phyloP scores from a whole-genome alignment of 805 yeast genomes.

The Lipomyces sp. region DNA sequence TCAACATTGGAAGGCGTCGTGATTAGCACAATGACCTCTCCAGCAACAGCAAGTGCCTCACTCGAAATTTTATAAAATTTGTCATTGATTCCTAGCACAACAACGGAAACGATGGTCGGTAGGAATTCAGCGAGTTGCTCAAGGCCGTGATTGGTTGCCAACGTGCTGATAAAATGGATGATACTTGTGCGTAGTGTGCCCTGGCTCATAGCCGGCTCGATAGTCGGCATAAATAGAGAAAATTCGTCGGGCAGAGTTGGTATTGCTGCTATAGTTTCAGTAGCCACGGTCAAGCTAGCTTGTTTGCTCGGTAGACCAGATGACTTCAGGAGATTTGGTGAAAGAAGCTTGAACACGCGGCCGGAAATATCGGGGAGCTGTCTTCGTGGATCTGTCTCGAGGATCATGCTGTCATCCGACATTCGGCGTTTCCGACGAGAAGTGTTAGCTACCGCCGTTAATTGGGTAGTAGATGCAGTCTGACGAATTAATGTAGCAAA shows the following conservation, averaged over 20 bases:
- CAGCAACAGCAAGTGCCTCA: conserved; percentile 46
- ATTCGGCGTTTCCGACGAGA: conserved; percentile 32
- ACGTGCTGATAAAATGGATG: conserved; percentile 19
- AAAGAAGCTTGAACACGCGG: conserved; percentile 30
- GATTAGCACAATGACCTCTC: conserved; percentile 36
- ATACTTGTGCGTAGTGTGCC: conserved; percentile 23
- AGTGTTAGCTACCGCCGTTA: conserved; percentile 36
- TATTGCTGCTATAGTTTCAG: conserved; percentile 23
- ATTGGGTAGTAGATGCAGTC: conserved; percentile 15
- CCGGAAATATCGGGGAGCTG: conserved; percentile 23
- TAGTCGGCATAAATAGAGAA: conserved; percentile 22
- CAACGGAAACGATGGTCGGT: conserved; percentile 40
- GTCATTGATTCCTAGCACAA: conserved; percentile 46
- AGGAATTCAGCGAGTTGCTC: conserved; percentile 21
- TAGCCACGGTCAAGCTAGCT: conserved; percentile 31
- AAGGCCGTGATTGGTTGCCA: conserved; percentile 14
- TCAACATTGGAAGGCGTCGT: conserved; percentile 14
- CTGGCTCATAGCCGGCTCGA: conserved; percentile 22
- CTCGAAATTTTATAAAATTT: conserved; percentile 46
- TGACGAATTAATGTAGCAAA: conserved; percentile 49
- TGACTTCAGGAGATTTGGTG: conserved; percentile 28
- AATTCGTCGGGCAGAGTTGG: conserved; percentile 19
- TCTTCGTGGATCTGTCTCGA: conserved; percentile 24
- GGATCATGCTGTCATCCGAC: conserved; percentile 25
- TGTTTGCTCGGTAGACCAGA: conserved; percentile 30